Percentiles rank a stretch among this genome's conserved stretches.
Evolutionary conservation across 305 asterid species (phyloP).

Genomic region (Withania somnifera): DNA sequence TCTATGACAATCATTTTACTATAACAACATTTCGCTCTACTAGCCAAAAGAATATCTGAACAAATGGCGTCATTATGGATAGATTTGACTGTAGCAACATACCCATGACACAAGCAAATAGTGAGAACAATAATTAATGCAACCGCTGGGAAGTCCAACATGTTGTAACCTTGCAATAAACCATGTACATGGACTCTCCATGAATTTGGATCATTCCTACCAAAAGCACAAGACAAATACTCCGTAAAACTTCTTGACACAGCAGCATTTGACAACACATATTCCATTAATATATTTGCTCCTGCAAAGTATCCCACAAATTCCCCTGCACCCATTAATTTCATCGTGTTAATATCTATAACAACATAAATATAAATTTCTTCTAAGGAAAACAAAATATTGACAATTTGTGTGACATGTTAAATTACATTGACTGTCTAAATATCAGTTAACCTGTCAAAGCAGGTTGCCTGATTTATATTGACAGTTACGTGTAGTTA

Average conservation of each 20-base stretch:
- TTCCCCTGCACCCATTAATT: constrained; percentile 17
- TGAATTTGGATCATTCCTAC: constrained; percentile 18
- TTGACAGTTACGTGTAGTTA: not conserved
- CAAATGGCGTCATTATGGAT: not conserved
- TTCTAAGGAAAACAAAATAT: no score
- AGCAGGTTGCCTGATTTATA: not conserved
- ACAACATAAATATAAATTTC: not conserved
- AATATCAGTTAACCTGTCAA: not conserved
- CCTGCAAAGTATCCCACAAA: constrained; percentile 37
- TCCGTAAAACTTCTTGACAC: constrained; percentile 35
- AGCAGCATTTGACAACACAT: constrained; percentile 35
- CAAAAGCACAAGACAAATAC: constrained; percentile 24
- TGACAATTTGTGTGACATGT: not conserved
- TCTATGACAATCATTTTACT: not conserved
- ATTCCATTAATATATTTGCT: constrained; percentile 34
- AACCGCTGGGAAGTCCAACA: constrained; percentile 35
- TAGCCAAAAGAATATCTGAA: no score
- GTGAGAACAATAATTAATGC: constrained; percentile 23
- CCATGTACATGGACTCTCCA: constrained; percentile 31
- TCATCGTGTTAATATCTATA: not conserved
- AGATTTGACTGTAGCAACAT: not conserved
- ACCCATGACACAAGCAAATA: constrained; percentile 30
- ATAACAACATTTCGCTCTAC: no score
- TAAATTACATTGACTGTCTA: not conserved
- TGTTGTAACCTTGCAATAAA: constrained; percentile 26